phyloP scores from a whole-genome alignment of 192 early-diverging fungal species.

The Umbelopsis sp. region DNA sequence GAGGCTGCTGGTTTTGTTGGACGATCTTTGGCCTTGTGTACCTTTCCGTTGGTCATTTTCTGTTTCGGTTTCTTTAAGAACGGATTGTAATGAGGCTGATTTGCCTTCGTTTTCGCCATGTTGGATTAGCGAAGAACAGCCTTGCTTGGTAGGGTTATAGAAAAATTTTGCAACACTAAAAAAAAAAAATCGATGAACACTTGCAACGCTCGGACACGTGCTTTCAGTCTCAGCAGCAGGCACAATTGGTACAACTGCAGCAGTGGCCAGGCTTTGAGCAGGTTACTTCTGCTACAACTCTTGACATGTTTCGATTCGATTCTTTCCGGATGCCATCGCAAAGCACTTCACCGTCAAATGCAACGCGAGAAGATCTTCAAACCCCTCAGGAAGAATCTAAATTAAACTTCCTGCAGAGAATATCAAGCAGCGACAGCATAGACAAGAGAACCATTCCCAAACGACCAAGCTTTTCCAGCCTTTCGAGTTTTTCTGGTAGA shows the following conservation, averaged over 20 bases:
- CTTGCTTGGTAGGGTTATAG: background rate
- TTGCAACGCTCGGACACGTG: background rate
- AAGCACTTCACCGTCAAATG: background rate
- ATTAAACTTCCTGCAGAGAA: constrained; percentile 7
- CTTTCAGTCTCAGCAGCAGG: background rate
- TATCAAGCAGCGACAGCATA: constrained; percentile 15
- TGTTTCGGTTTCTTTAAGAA: background rate
- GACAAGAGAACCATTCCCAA: background rate
- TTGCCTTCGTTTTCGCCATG: constrained; percentile 19
- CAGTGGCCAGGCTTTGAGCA: background rate
- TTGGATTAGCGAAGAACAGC: background rate
- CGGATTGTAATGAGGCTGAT: background rate
- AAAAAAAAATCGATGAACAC: constrained; percentile 7
- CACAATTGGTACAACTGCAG: background rate
- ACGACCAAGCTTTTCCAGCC: constrained; percentile 21
- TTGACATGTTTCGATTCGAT: constrained; percentile 15
- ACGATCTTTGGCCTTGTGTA: background rate
- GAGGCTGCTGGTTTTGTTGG: background rate
- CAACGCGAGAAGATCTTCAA: background rate
- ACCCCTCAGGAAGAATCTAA: background rate
- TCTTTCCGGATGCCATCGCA: constrained; percentile 6
- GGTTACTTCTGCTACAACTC: background rate
- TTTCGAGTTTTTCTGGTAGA: constrained; percentile 20
- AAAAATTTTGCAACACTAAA: constrained; percentile 19
- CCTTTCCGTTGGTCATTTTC: constrained; percentile 1